These are phyloP conservation scores for Geotrichum aggregatum DNA, from an alignment of 1,139 yeast genomes.

Conservation along the genomic window DNA sequence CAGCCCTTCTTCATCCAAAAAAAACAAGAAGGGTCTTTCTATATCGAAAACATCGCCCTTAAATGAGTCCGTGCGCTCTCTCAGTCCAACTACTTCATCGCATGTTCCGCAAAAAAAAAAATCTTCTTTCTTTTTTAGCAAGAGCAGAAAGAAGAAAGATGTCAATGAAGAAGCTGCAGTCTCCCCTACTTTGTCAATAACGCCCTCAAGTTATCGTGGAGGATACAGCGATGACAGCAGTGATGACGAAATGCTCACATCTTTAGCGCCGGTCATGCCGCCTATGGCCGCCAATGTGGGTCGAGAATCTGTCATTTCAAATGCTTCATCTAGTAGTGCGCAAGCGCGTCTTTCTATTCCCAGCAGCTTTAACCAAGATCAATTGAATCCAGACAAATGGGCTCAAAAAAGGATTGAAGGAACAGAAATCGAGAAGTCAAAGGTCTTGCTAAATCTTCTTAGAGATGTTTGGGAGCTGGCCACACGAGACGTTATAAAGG, in stretches of 20 bases:
- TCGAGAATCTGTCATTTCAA: background rate
- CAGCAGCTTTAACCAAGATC: conserved; percentile 1
- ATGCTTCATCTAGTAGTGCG: background rate
- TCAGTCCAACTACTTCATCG: background rate
- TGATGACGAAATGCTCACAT: conserved; percentile 30
- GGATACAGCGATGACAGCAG: conserved; percentile 25
- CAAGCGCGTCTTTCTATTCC: background rate
- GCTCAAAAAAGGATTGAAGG: conserved; percentile 26
- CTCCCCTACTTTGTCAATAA: background rate
- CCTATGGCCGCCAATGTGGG: conserved; percentile 4
- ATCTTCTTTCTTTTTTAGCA: conserved; percentile 3
- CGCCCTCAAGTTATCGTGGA: background rate
- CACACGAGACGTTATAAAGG: conserved; percentile 14
- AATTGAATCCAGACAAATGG: conserved; percentile 25
- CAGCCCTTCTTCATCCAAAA: conserved; percentile 4
- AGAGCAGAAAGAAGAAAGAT: background rate
- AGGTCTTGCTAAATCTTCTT: conserved; percentile 27
- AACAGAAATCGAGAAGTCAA: conserved; percentile 27
- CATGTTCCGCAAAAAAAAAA: background rate
- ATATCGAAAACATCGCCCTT: background rate
- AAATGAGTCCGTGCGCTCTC: background rate
- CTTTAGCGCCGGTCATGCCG: conserved; percentile 27
- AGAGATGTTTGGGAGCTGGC: conserved; percentile 30
- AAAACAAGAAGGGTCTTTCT: conserved; percentile 3
- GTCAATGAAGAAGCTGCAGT: background rate